These are phyloP conservation scores for Cnidoscolus chayamansa DNA, from an alignment of 441 rosid genomes.

Conservation along the genomic window DNA sequence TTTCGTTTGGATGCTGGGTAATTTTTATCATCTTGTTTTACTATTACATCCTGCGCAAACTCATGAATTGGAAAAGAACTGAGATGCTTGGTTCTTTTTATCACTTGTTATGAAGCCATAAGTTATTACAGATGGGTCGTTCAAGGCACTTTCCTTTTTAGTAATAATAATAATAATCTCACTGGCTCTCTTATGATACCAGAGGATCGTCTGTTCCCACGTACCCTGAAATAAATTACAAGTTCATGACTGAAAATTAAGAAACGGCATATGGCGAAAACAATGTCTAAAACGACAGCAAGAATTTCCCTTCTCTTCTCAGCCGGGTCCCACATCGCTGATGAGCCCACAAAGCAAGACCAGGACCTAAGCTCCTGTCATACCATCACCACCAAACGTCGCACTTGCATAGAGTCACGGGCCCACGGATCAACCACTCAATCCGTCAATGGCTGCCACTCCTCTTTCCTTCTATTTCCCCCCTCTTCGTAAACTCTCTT, in stretches of 20 bases:
- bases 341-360: slow-evolving; percentile 10
- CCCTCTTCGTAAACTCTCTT: slow-evolving; percentile 24
- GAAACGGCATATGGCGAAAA: not conserved
- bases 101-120: not conserved
- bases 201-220: not conserved
- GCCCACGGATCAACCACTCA: not conserved
- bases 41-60: not conserved
- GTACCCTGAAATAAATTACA: not conserved
- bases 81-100: not conserved
- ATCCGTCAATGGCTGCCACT: slow-evolving; percentile 31
- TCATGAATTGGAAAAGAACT: not conserved
- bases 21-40: not conserved
- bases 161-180: not conserved
- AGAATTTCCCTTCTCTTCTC: not conserved
- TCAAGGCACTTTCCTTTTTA: too few species aligned
- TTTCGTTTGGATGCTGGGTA: not conserved
- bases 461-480: slow-evolving; percentile 23
- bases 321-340: slow-evolving; percentile 4
- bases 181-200: not conserved
- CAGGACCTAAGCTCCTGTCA: slow-evolving; percentile 7
- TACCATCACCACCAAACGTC: not conserved
- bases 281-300: not conserved
- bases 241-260: not conserved
- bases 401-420: not conserved
- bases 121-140: too few species aligned